Base-by-base conservation (phyloP, 2,329 filamentous ascomycete species). In the Talaromyces verruculosus region DNA sequence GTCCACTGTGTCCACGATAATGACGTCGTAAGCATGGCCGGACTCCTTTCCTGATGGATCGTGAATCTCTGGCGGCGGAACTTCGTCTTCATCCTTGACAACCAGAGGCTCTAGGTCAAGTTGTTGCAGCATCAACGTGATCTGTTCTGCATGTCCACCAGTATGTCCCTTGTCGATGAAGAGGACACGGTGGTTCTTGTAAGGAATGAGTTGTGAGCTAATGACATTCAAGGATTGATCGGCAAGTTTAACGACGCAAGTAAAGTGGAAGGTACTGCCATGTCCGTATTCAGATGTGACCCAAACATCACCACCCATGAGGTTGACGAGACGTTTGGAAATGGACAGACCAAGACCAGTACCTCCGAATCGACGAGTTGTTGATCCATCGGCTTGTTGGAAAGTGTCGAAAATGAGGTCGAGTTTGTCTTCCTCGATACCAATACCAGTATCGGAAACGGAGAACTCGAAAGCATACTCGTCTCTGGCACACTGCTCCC, bases 351-450 rank as follows among this genome's bases (percentile, higher is more conserved):
- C 93, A 5, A 97, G 85, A 70, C 93, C 93, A 8, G 93, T 97
- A 69, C 93, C 93, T 70, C 93, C 93, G 76, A 97, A 97, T 75
- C 95, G 95, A 72, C 93, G 88, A 1, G 93, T 97, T 80, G 95
- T 97, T 30, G 93, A 97, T 33, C 93, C 93, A 76, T 97, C 93
- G 28, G 93, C 93, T 81, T 97, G 93, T 78, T 97, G 93, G 86
- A 97, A 97, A 0, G 93, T 97, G 79, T 97, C 93, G 79, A 97
- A 97, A 74, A 97, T 97, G 68, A 97, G 84, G 72, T 96, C 92
- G 59, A 97, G 86, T 81, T 97, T 97, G 80, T 97, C 92, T 68
- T 89, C 86, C 71, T 93, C 91, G 72, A 97, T 97, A 71, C 93
- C 93, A 73, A 97, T 97, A 69, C 94, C 93, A 51, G 93, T 97